A percentile compares a stretch with the other conserved stretches of the same genome.
Conservation (phyloP, 805 yeast species). For the Suhomyces xylopsoci region DNA sequence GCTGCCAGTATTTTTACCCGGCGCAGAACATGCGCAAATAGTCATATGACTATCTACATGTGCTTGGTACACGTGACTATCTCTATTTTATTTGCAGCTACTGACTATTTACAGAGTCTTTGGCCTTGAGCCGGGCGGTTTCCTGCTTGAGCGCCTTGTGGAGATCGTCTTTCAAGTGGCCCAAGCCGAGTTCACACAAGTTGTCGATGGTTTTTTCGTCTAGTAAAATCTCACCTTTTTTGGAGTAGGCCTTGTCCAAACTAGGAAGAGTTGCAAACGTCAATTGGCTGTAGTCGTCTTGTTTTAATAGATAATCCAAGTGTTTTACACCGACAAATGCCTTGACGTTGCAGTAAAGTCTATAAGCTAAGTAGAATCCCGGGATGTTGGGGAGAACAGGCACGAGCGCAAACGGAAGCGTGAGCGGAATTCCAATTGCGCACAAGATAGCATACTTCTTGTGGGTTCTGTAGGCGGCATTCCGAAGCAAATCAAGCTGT, state of each 20-base stretch:
- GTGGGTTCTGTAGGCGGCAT: slow-evolving; percentile 50
- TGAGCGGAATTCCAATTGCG: slow-evolving; percentile 65
- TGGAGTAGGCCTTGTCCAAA: slow-evolving; percentile 14
- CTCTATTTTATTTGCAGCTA: background rate
- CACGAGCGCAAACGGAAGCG: slow-evolving; percentile 73
- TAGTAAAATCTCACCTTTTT: slow-evolving; percentile 39
- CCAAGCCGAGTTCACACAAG: slow-evolving; percentile 46
- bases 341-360: slow-evolving; percentile 80
- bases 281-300: slow-evolving; percentile 11
- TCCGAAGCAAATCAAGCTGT: slow-evolving; percentile 44
- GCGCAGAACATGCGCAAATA: background rate
- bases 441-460: slow-evolving; percentile 51
- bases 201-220: slow-evolving; percentile 44
- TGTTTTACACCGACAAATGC: slow-evolving; percentile 76
- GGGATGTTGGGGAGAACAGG: slow-evolving; percentile 94
- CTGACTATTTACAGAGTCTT: background rate
- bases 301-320: slow-evolving; percentile 51
- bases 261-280: slow-evolving; percentile 11
- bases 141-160: slow-evolving; percentile 57
- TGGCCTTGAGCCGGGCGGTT: slow-evolving; percentile 12
- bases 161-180: slow-evolving; percentile 43
- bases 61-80: background rate
- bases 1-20: background rate
- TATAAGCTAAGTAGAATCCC: slow-evolving; percentile 77
- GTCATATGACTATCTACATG: no score